phyloP scores from a whole-genome alignment of 108 stramenopile species.

The Seminavis robusta region DNA sequence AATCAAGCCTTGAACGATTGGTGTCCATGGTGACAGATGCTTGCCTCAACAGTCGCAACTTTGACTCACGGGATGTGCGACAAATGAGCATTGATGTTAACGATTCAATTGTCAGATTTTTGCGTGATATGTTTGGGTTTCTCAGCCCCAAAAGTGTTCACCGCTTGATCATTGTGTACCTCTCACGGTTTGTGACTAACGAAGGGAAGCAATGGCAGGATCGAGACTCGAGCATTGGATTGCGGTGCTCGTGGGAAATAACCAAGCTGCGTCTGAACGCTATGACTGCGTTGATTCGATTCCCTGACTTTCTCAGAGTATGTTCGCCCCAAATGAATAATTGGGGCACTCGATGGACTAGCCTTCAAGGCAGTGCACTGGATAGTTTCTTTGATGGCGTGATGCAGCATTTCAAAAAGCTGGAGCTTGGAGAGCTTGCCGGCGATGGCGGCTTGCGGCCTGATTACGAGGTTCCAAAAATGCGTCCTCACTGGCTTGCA shows the following conservation, averaged over 20 bases:
- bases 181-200: slow-evolving; percentile 64
- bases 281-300: slow-evolving; percentile 74
- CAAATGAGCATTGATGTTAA: slow-evolving; percentile 86
- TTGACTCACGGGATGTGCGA: slow-evolving; percentile 78
- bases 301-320: slow-evolving; percentile 72
- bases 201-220: slow-evolving; percentile 76
- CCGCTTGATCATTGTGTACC: slow-evolving; percentile 65
- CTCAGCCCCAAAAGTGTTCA: slow-evolving; percentile 63
- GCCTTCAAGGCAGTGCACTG: slow-evolving; percentile 21
- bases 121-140: slow-evolving; percentile 79
- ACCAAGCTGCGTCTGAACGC: slow-evolving; percentile 80
- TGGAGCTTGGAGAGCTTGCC: slow-evolving; percentile 44
- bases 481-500: slow-evolving; percentile 80
- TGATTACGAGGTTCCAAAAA: slow-evolving; percentile 21
- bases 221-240: slow-evolving; percentile 72
- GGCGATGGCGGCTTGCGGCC: slow-evolving; percentile 30
- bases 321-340: slow-evolving; percentile 69
- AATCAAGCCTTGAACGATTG: slow-evolving; percentile 53
- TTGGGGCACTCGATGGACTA: slow-evolving; percentile 42
- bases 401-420: slow-evolving; percentile 40
- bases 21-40: slow-evolving; percentile 76
- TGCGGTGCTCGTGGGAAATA: slow-evolving; percentile 82
- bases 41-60: slow-evolving; percentile 79
- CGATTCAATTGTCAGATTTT: slow-evolving; percentile 74
- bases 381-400: slow-evolving; percentile 51